Conservation (phyloP, 2,329 filamentous ascomycete species). For the Amauroascus verrucosus region DNA sequence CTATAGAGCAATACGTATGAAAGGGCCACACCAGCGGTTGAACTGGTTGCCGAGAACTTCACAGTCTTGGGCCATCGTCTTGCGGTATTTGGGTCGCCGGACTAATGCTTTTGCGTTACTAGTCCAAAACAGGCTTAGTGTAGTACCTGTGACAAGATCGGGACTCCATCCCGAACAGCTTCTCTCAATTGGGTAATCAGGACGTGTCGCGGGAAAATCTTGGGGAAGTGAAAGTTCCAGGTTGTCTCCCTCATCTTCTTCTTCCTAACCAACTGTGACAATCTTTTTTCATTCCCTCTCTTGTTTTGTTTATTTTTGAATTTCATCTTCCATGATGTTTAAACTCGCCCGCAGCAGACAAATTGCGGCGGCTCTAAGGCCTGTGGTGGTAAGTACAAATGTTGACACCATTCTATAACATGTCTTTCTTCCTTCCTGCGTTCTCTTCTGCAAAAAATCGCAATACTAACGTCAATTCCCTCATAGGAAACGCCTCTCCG, state of each 20-base stretch:
- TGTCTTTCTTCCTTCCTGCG: background rate
- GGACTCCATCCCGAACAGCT: background rate
- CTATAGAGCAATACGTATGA: background rate
- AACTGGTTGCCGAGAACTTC: constrained; percentile 1
- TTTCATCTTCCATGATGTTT: constrained; percentile 57
- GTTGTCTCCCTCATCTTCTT: background rate
- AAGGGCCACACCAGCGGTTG: background rate
- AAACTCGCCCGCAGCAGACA: constrained; percentile 74
- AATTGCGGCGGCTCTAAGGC: constrained; percentile 67
- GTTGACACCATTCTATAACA: constrained; percentile 2
- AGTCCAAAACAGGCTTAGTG: constrained; percentile 1
- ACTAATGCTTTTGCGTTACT: constrained; percentile 4
- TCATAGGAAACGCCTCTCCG: constrained; percentile 48
- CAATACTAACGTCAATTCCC: constrained; percentile 27
- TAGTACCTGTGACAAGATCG: background rate
- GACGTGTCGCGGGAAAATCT: constrained; percentile 11
- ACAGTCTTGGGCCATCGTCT: background rate
- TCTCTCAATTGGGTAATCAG: constrained; percentile 5
- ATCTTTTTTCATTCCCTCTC: background rate
- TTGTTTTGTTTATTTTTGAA: constrained; percentile 4
- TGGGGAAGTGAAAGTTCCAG: background rate
- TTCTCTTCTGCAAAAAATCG: constrained; percentile 18
- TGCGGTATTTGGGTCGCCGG: background rate
- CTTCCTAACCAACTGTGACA: background rate
- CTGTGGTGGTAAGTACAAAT: constrained; percentile 55